Conservation (phyloP, 1,284 basidiomycete species). For the Tilletia indica region DNA sequence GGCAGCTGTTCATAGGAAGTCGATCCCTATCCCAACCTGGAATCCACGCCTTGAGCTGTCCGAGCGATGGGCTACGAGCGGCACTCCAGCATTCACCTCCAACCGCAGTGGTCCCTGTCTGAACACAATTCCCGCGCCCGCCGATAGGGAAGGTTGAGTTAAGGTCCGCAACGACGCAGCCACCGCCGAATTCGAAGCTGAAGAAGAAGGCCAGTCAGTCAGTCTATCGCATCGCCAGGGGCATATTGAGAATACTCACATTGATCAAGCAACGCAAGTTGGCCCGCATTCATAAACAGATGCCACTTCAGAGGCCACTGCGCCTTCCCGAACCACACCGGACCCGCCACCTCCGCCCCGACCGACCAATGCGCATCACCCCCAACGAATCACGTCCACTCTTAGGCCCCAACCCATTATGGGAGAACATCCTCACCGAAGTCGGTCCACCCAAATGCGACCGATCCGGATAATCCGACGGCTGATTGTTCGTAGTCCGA, state of each 20-base stretch:
- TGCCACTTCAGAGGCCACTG: constrained; percentile 89
- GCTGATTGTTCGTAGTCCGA: constrained; percentile 37
- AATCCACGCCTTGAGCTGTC: constrained; percentile 78
- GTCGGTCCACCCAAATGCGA: constrained; percentile 92
- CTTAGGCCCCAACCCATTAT: constrained; percentile 78
- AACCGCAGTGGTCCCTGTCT: constrained; percentile 77
- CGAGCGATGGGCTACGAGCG: constrained; percentile 72
- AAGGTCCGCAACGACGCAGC: constrained; percentile 24
- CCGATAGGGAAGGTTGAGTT: constrained; percentile 65
- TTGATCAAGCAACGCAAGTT: constrained; percentile 68
- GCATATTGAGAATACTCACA: constrained; percentile 59
- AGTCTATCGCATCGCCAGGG: background rate
- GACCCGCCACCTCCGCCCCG: constrained; percentile 76
- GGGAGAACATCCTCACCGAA: constrained; percentile 80
- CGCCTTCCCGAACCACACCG: constrained; percentile 69
- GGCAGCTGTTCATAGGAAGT: constrained; percentile 29
- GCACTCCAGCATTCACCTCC: constrained; percentile 89
- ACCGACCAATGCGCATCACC: constrained; percentile 83
- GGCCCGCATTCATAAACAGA: constrained; percentile 78
- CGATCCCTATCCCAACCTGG: constrained; percentile 84
- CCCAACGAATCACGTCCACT: constrained; percentile 80
- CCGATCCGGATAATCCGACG: constrained; percentile 71
- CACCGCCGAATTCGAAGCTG: background rate
- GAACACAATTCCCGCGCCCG: constrained; percentile 87
- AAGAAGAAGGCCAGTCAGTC: background rate